Percentiles rank a stretch among this genome's conserved stretches.
phyloP scores from a whole-genome alignment of 2,329 filamentous ascomycete genomes.

The Colletotrichum spaethianum region DNA sequence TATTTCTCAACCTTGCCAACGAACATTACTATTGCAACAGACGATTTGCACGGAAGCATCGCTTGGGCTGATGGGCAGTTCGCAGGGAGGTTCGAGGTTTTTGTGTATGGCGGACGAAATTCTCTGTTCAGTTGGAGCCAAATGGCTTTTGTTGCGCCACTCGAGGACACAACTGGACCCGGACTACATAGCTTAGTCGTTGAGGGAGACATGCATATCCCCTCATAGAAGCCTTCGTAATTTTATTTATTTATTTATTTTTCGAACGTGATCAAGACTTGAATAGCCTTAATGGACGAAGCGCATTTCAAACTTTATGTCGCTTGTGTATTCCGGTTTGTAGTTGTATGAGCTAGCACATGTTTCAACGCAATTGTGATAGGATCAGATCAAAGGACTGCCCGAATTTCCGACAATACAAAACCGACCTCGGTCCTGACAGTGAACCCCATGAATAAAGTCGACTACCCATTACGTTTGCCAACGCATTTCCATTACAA shows the following conservation, averaged over 20 bases:
- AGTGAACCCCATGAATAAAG: too few relatives aligned
- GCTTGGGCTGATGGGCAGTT: constrained; percentile 64
- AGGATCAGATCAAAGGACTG: too few relatives aligned
- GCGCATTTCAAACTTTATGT: too few relatives aligned
- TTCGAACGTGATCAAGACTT: too few relatives aligned
- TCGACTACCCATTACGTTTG: too few relatives aligned
- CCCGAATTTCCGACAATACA: too few relatives aligned
- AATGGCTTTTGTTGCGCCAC: constrained; percentile 69
- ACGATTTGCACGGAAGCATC: constrained; percentile 61
- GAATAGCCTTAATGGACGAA: too few relatives aligned
- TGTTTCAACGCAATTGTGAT: too few relatives aligned
- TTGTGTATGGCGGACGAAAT: constrained; percentile 67
- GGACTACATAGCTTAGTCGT: constrained; percentile 12
- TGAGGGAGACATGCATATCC: neutral
- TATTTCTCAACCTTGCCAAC: constrained; percentile 49
- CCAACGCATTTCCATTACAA: too few relatives aligned
- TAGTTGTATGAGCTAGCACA: too few relatives aligned
- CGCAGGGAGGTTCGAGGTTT: constrained; percentile 66
- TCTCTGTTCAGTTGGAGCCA: constrained; percentile 67
- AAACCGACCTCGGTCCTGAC: too few relatives aligned
- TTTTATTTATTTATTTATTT: neutral
- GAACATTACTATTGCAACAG: constrained; percentile 58
- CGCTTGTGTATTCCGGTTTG: too few relatives aligned
- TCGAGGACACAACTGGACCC: constrained; percentile 47
- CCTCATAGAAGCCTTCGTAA: neutral